Evolutionary conservation across 371 early-diverging fungal genomes (phyloP).

Genomic region (Dinochytrium kinnereticum): DNA sequence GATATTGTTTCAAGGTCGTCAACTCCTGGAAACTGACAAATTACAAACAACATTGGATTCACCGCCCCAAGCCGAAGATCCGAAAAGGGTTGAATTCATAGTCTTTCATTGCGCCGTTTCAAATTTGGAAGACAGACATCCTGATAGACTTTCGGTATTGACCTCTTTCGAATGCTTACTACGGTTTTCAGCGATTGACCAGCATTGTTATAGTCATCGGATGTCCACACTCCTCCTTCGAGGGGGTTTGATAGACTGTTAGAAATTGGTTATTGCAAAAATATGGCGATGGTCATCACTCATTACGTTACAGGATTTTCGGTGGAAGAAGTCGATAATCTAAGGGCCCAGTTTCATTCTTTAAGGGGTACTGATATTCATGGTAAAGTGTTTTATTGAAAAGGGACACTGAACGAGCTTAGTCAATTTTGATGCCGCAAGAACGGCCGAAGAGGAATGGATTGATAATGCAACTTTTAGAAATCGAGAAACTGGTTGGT

Average conservation of each 20-base stretch:
- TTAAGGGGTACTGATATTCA: conserved; percentile 46
- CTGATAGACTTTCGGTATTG: neutral
- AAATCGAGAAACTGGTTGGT: neutral
- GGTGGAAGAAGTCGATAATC: conserved; percentile 67
- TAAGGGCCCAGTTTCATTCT: conserved; percentile 69
- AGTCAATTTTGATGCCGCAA: conserved; percentile 35
- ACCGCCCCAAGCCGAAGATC: too few relatives aligned
- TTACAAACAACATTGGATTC: too few relatives aligned
- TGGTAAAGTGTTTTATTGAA: conserved; percentile 23
- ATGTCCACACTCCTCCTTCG: too few relatives aligned
- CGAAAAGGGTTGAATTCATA: too few relatives aligned
- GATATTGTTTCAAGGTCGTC: conserved; percentile 19
- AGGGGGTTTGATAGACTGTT: conserved; percentile 71
- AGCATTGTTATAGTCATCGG: too few relatives aligned
- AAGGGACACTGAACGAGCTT: neutral
- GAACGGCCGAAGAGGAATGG: conserved; percentile 72
- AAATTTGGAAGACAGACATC: neutral
- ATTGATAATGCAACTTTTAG: conserved; percentile 62
- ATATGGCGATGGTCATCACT: neutral
- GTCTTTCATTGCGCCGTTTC: neutral
- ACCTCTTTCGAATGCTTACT: neutral
- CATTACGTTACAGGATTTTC: conserved; percentile 57
- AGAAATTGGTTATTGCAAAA: conserved; percentile 55
- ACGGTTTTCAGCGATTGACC: neutral
- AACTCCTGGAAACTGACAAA: neutral